phyloP scores from a whole-genome alignment of 495 filamentous ascomycete genomes.

The Aspergillus nidulans region DNA sequence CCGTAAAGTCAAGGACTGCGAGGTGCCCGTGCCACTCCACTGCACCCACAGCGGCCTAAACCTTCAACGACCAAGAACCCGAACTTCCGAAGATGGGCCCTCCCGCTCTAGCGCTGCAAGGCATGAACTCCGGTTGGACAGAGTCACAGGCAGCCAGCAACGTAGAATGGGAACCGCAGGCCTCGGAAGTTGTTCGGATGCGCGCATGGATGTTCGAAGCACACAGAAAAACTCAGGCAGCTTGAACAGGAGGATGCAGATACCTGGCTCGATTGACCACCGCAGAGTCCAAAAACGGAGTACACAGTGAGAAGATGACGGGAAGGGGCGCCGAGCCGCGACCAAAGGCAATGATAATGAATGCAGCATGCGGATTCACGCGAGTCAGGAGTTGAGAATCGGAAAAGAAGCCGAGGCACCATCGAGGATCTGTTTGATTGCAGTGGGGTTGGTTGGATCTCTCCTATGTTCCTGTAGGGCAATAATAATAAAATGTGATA shows the following conservation, averaged over 20 bases:
- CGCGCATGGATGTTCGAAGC: not conserved
- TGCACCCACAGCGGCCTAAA: not conserved
- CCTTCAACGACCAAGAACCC: constrained; percentile 4
- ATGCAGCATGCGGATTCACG: not conserved
- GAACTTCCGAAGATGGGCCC: constrained; percentile 13
- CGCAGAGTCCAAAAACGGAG: too few species aligned
- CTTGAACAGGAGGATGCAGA: too few species aligned
- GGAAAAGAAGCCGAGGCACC: not conserved
- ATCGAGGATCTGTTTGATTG: not conserved
- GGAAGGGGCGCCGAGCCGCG: not conserved
- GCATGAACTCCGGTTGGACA: constrained; percentile 17
- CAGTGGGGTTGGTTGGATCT: not conserved
- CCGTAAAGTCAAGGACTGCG: not conserved
- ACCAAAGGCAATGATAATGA: too few species aligned
- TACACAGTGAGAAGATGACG: not conserved
- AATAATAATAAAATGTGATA: not conserved
- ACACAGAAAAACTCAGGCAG: too few species aligned
- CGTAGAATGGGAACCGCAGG: constrained; percentile 5
- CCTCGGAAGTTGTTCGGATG: not conserved
- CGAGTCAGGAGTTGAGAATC: not conserved
- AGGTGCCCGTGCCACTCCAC: not conserved
- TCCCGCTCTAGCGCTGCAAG: constrained; percentile 9
- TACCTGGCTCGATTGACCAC: too few species aligned
- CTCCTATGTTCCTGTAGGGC: not conserved
- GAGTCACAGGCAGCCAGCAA: not conserved